A percentile compares a stretch with the other conserved stretches of the same genome.
phyloP scores from a whole-genome alignment of 2,329 filamentous ascomycete genomes.

The Leptographium flavum region DNA sequence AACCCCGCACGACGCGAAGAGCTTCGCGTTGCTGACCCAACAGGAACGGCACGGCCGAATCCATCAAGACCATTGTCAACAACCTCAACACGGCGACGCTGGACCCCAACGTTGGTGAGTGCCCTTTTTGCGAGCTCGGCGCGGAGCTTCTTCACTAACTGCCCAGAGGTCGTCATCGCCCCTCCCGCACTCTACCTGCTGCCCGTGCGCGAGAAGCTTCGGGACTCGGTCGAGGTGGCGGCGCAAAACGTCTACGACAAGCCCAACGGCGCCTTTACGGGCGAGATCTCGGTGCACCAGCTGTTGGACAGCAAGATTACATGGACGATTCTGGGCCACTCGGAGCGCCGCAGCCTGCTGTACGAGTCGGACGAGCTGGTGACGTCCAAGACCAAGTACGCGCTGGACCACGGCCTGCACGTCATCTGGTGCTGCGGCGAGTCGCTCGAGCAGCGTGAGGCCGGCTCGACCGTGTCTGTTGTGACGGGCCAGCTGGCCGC shows the following conservation, averaged over 20 bases:
- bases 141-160: neutral
- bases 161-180: slow-evolving; percentile 80
- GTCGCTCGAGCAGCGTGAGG: slow-evolving; percentile 83
- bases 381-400: slow-evolving; percentile 87
- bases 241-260: slow-evolving; percentile 97
- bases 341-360: slow-evolving; percentile 82
- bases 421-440: slow-evolving; percentile 98
- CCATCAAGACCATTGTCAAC: slow-evolving; percentile 80
- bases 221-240: slow-evolving; percentile 66
- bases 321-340: slow-evolving; percentile 90
- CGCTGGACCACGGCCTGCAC: slow-evolving; percentile 69
- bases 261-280: slow-evolving; percentile 92
- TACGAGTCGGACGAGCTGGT: slow-evolving; percentile 76
- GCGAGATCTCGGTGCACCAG: slow-evolving; percentile 87
- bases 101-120: slow-evolving; percentile 54
- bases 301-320: slow-evolving; percentile 77
- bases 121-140: neutral
- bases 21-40: slow-evolving; percentile 2
- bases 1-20: slow-evolving; percentile 14
- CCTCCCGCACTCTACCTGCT: slow-evolving; percentile 85
- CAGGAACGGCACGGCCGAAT: slow-evolving; percentile 86
- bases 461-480: slow-evolving; percentile 69
- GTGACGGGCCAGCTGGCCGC: slow-evolving; percentile 76
- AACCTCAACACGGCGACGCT: slow-evolving; percentile 79
- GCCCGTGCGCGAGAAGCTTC: slow-evolving; percentile 66